A percentile compares a stretch with the other conserved stretches of the same genome.
Evolutionary conservation across 495 filamentous ascomycete species (phyloP).

Genomic region (Aspergillus avenaceus): DNA sequence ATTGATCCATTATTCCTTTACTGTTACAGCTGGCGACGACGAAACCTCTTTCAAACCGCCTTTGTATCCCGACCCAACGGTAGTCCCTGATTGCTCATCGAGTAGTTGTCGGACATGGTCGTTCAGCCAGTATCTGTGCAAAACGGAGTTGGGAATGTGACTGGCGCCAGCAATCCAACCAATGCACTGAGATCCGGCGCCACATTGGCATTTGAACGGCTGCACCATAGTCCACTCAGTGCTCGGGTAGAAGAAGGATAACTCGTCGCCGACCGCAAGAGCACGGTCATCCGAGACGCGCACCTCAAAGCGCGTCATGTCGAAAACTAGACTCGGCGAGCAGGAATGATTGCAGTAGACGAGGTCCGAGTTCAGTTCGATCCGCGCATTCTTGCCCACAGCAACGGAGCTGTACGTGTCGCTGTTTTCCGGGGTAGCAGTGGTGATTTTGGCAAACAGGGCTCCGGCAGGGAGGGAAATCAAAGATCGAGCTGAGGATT

Average conservation of each 20-base stretch:
- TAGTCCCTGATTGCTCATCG: not conserved
- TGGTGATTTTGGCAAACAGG: not conserved
- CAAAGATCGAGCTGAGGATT: not conserved
- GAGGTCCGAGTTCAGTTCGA: not conserved
- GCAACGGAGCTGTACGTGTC: not conserved
- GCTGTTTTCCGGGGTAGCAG: not conserved
- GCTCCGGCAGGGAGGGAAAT: not conserved
- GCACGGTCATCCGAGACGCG: conserved; percentile 2
- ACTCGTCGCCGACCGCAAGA: conserved; percentile 1
- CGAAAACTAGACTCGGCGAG: not conserved
- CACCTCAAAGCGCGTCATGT: not conserved
- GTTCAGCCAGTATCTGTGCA: conserved; percentile 6
- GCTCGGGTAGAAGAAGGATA: conserved; percentile 10
- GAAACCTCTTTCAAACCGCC: too few relatives aligned
- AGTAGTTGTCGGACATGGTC: conserved; percentile 5
- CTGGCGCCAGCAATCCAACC: conserved; percentile 1
- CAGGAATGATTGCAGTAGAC: not conserved
- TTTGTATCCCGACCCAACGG: too few relatives aligned
- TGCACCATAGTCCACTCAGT: conserved; percentile 9
- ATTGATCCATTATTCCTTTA: too few relatives aligned
- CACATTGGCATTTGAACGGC: conserved; percentile 4
- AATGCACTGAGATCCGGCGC: not conserved
- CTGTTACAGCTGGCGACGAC: too few relatives aligned
- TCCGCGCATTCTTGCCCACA: not conserved
- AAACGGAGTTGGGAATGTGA: not conserved